These are phyloP conservation scores for Dryas octopetala DNA, from an alignment of 306 rosid species.

Conservation along the genomic window DNA sequence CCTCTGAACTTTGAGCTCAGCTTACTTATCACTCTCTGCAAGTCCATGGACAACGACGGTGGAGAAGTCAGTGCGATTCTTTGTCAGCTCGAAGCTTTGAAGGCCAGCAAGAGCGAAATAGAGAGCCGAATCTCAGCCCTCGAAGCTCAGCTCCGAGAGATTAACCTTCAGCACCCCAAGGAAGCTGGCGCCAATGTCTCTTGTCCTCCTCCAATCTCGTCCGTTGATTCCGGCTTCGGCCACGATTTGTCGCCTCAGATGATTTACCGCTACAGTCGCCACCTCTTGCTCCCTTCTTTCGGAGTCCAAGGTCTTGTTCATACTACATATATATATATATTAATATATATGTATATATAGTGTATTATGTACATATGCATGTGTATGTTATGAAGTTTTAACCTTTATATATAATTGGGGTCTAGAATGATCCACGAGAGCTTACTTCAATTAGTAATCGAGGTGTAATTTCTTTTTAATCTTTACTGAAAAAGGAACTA, in stretches of 20 bases:
- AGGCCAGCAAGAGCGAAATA: constrained; percentile 44
- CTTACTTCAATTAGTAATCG: not conserved
- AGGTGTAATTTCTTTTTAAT: not conserved
- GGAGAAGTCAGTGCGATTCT: constrained; percentile 47
- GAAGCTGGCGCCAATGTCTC: constrained; percentile 38
- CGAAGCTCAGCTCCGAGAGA: constrained; percentile 55
- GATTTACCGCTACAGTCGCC: constrained; percentile 95
- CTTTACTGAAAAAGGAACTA: not conserved
- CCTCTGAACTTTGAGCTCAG: not conserved
- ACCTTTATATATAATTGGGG: not conserved
- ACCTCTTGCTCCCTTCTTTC: constrained; percentile 85
- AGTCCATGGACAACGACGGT: constrained; percentile 38
- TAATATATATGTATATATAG: not conserved
- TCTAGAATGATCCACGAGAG: not conserved
- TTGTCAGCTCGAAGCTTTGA: constrained; percentile 54
- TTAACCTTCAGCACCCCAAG: constrained; percentile 33
- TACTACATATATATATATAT: not conserved
- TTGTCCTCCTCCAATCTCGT: constrained; percentile 28
- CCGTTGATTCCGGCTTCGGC: constrained; percentile 21
- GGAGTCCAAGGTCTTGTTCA: constrained; percentile 69
- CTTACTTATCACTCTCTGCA: not conserved
- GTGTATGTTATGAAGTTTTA: not conserved
- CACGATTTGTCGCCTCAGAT: constrained; percentile 55
- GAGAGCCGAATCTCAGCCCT: constrained; percentile 64
- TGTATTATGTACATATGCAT: not conserved